Evolutionary conservation across 495 filamentous ascomycete genomes (phyloP).

Genomic region (Aspergillus hancockii): DNA sequence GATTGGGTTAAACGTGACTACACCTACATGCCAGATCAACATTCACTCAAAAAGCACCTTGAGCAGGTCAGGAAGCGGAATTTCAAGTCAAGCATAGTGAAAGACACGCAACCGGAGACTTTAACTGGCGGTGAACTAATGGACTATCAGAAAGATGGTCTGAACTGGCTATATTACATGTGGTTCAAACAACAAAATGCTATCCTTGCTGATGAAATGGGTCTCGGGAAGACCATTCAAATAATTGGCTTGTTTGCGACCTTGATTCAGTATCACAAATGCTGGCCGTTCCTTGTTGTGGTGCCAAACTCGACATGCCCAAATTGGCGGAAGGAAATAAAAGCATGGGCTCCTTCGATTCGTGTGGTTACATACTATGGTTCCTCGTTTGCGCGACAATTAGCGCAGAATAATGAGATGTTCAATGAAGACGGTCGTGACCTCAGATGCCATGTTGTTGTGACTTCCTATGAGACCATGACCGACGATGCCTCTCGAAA

Average conservation of each 20-base stretch:
- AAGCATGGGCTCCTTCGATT: constrained; percentile 84
- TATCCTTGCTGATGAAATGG: constrained; percentile 99
- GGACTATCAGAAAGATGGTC: constrained; percentile 88
- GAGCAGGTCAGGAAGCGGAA: constrained; percentile 58
- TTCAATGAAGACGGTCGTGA: constrained; percentile 62
- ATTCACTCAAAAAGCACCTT: constrained; percentile 60
- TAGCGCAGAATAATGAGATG: constrained; percentile 78
- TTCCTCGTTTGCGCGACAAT: constrained; percentile 63
- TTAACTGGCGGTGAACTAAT: constrained; percentile 81
- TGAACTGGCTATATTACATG: constrained; percentile 97
- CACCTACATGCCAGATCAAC: constrained; percentile 56
- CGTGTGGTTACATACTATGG: constrained; percentile 93
- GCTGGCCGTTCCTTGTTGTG: constrained; percentile 92
- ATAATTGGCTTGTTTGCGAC: constrained; percentile 80
- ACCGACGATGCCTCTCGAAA: constrained; percentile 62
- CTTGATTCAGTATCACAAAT: constrained; percentile 73
- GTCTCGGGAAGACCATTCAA: constrained; percentile 96
- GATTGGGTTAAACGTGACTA: constrained; percentile 80
- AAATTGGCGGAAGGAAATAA: constrained; percentile 97
- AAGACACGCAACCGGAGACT: constrained; percentile 70
- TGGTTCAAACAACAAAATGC: constrained; percentile 78
- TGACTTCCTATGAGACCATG: constrained; percentile 92
- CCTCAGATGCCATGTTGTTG: constrained; percentile 84
- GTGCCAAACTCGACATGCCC: constrained; percentile 93
- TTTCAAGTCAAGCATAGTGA: constrained; percentile 66